A percentile compares a stretch with the other conserved stretches of the same genome.
phyloP scores from a whole-genome alignment of 2,329 filamentous ascomycete species.

The Rhexocercosporidium sp. region DNA sequence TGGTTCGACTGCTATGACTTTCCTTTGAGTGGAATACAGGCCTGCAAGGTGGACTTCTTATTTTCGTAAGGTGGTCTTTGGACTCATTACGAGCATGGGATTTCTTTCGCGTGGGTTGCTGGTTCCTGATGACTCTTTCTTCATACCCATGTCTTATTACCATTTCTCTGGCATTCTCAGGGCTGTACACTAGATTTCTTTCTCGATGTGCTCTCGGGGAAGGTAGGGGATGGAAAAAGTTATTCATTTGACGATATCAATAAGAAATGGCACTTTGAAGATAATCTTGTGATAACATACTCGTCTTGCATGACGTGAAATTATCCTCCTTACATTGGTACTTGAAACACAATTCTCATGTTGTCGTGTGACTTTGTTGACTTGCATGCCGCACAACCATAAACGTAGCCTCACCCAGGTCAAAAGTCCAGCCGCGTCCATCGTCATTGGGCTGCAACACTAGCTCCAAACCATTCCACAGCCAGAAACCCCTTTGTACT shows the following conservation, averaged over 20 bases:
- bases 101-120: constrained; percentile 35
- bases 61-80: constrained; percentile 30
- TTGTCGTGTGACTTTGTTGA: constrained; percentile 14
- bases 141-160: constrained; percentile 45
- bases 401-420: constrained; percentile 15
- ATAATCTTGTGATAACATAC: background rate
- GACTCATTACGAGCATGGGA: constrained; percentile 40
- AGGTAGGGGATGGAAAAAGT: constrained; percentile 42
- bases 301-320: background rate
- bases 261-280: constrained; percentile 14
- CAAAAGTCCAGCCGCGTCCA: constrained; percentile 17
- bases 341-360: background rate
- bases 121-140: constrained; percentile 44
- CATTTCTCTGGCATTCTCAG: constrained; percentile 45
- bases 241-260: constrained; percentile 36
- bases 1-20: constrained; percentile 39
- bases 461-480: constrained; percentile 12
- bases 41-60: constrained; percentile 33
- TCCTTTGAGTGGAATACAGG: constrained; percentile 40
- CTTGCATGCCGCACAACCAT: background rate
- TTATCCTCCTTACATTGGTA: background rate
- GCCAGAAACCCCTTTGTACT: constrained; percentile 22
- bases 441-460: constrained; percentile 28
- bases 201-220: constrained; percentile 42
- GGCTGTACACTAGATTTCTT: constrained; percentile 46